phyloP scores from a whole-genome alignment of 2,329 filamentous ascomycete genomes.

The Bipolaris cookei region DNA sequence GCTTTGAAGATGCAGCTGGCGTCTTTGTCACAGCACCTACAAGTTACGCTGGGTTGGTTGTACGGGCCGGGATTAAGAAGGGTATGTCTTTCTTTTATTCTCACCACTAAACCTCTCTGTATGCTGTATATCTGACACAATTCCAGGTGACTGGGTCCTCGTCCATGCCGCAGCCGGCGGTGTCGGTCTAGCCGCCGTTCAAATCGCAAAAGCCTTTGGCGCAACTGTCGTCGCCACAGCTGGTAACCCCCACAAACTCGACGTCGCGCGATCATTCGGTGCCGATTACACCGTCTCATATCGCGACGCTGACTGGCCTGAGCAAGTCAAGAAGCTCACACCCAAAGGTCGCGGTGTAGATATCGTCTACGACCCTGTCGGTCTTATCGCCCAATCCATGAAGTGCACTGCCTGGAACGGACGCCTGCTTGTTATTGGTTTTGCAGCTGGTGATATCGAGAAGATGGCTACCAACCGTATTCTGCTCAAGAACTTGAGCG shows the following conservation, averaged over 20 bases:
- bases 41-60: slow-evolving; percentile 81
- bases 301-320: slow-evolving; percentile 65
- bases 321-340: slow-evolving; percentile 77
- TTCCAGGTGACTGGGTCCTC: slow-evolving; percentile 77
- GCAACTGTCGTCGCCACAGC: slow-evolving; percentile 94
- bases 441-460: slow-evolving; percentile 85
- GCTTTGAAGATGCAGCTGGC: slow-evolving; percentile 82
- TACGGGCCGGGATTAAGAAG: slow-evolving; percentile 74
- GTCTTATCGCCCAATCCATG: slow-evolving; percentile 82
- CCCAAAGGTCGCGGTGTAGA: slow-evolving; percentile 78
- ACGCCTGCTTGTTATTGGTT: slow-evolving; percentile 84
- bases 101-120: background rate
- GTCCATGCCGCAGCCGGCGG: slow-evolving; percentile 93
- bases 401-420: slow-evolving; percentile 96
- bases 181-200: slow-evolving; percentile 88
- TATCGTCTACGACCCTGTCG: slow-evolving; percentile 94
- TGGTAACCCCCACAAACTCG: slow-evolving; percentile 77
- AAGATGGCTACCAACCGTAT: slow-evolving; percentile 93
- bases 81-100: slow-evolving; percentile 35
- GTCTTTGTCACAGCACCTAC: slow-evolving; percentile 93
- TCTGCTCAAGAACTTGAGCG: slow-evolving; percentile 87
- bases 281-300: slow-evolving; percentile 87
- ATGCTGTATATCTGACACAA: background rate
- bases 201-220: slow-evolving; percentile 90
- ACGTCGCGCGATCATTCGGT: slow-evolving; percentile 79